Base-by-base conservation (phyloP, 2,329 filamentous ascomycete species). In the Colletotrichum liaoningense region DNA sequence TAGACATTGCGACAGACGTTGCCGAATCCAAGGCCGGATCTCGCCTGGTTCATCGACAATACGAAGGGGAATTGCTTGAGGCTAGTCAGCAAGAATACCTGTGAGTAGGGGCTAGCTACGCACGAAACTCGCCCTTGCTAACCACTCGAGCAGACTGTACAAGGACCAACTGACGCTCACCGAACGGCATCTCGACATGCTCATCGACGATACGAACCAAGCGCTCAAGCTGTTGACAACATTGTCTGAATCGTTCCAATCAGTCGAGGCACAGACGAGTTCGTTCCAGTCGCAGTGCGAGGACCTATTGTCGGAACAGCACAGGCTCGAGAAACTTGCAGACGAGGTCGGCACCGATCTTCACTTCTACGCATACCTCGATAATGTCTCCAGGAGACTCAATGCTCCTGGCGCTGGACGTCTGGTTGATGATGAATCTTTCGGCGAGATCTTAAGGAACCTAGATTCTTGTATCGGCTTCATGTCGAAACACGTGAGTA, bases 311-410 rank as follows among this genome's bases (percentile, higher is more conserved):
- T 87, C 90, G 1, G 95, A 98, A 78, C 95, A 98, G 83, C 91
- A 89, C 77, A 91, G 94, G 28, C 88, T 98, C 54, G 92, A 94
- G 74, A 89, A 88, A 76, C 88, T 99, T 55, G 95, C 95, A 3
- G 91, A 97, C 76, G 93, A 95, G 72, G 93, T 99, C 69, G 93
- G 94, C 30, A 93, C 94, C 28, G 97, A 98, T 77, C 86, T 98
- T n/a, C 92, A 95, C 79, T 98, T 97, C 83, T 99, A 99, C 82
- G 91, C 93, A 24, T 98, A 98, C 80, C 88, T 99, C 6, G 97
- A 99, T 76, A 95, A 93, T 59, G 95, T 96, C 73, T 98, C 95
- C 0, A 90, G 95, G 68, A 90, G 95, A 16, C 90, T 99, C 71
- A 98, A 98, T 85, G 95, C 95, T 0, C 95, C 97, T 0, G 95